These are phyloP conservation scores for Apophysomyces trapeziformis DNA, from an alignment of 371 early-diverging fungal genomes.

Conservation along the genomic window DNA sequence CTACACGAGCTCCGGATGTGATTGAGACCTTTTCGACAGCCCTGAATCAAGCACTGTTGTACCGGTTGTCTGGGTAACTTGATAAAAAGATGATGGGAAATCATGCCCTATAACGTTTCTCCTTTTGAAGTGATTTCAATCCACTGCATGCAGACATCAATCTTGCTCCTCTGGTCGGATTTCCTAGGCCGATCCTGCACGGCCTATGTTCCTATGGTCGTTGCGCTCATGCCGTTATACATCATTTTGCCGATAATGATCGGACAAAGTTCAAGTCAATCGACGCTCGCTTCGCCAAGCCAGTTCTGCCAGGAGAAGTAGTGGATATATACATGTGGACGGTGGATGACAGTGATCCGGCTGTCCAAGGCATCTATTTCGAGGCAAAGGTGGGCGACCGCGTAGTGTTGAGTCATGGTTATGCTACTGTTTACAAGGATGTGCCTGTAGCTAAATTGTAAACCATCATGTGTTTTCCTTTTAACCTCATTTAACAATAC, in stretches of 20 bases:
- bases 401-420: conserved; percentile 53
- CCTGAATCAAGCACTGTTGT: conserved; percentile 64
- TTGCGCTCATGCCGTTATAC: conserved; percentile 60
- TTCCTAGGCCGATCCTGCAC: conserved; percentile 69
- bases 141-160: conserved; percentile 68
- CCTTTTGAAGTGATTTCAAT: conserved; percentile 60
- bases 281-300: conserved; percentile 68
- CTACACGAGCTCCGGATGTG: conserved; percentile 60
- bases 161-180: conserved; percentile 64
- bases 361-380: conserved; percentile 53
- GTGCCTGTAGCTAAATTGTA: conserved; percentile 35
- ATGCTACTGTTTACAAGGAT: conserved; percentile 43
- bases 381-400: conserved; percentile 56
- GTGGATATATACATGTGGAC: conserved; percentile 71
- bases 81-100: background rate
- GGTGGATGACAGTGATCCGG: conserved; percentile 39
- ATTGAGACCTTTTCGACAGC: conserved; percentile 44
- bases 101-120: background rate
- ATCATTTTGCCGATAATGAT: conserved; percentile 57
- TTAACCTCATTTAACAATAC: too few species aligned
- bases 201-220: conserved; percentile 72
- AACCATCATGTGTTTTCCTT: background rate
- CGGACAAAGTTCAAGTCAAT: conserved; percentile 59
- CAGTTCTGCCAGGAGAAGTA: conserved; percentile 72
- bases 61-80: conserved; percentile 63